Conservation (phyloP, 2,329 filamentous ascomycete species). For the Exophiala lecanii-corni region DNA sequence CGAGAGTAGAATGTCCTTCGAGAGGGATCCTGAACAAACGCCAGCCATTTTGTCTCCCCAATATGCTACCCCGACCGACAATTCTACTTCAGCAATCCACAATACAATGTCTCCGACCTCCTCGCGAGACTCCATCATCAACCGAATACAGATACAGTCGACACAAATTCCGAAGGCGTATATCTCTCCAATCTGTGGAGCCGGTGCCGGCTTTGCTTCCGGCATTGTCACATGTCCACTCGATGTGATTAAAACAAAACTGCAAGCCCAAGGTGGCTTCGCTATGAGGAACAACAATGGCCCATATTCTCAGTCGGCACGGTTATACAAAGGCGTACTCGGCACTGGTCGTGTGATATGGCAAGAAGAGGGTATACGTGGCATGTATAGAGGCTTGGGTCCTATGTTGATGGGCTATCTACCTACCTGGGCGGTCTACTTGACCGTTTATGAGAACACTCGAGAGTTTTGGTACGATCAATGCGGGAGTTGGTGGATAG, state of each 20-base stretch:
- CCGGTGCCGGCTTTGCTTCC: slow-evolving; percentile 83
- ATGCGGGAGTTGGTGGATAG: slow-evolving; percentile 67
- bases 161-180: slow-evolving; percentile 50
- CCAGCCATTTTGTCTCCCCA: slow-evolving; percentile 22
- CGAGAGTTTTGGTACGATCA: slow-evolving; percentile 64
- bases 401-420: slow-evolving; percentile 94
- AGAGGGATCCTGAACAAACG: slow-evolving; percentile 21
- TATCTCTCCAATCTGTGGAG: slow-evolving; percentile 80
- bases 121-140: slow-evolving; percentile 28
- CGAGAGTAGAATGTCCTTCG: slow-evolving; percentile 24
- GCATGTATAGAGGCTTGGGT: slow-evolving; percentile 87
- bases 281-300: slow-evolving; percentile 44
- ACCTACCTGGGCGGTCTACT: slow-evolving; percentile 97
- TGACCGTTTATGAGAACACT: slow-evolving; percentile 90
- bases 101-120: slow-evolving; percentile 28
- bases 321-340: slow-evolving; percentile 76
- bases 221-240: slow-evolving; percentile 94
- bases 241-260: slow-evolving; percentile 97
- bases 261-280: slow-evolving; percentile 92
- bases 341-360: slow-evolving; percentile 85
- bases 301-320: slow-evolving; percentile 41
- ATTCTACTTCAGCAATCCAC: slow-evolving; percentile 22
- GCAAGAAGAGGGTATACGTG: slow-evolving; percentile 79
- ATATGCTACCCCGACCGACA: slow-evolving; percentile 28
- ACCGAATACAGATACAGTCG: slow-evolving; percentile 39